These are phyloP conservation scores for Leucocoprinus birnbaumii DNA, from an alignment of 768 basidiomycete species.

Conservation along the genomic window DNA sequence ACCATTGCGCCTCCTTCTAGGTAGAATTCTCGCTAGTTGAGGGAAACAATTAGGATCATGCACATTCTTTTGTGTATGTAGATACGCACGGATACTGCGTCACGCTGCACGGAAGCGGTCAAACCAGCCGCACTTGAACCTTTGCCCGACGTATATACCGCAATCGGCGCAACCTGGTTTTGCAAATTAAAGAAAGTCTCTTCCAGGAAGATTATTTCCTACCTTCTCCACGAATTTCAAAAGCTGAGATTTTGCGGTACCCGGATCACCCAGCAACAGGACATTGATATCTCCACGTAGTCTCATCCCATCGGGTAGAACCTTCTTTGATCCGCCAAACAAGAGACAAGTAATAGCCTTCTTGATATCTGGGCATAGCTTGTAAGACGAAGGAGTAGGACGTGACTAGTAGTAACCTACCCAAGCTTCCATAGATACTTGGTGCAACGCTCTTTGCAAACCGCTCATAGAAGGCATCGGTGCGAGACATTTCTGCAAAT, in stretches of 20 bases:
- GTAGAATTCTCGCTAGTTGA: conserved; percentile 90
- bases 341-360: conserved; percentile 96
- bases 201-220: not conserved
- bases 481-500: conserved; percentile 86
- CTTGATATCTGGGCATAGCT: conserved; percentile 82
- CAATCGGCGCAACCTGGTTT: conserved; percentile 87
- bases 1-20: conserved; percentile 99
- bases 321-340: conserved; percentile 96
- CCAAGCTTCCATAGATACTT: conserved; percentile 93
- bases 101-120: conserved; percentile 95
- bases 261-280: conserved; percentile 92
- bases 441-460: conserved; percentile 95
- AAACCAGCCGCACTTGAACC: conserved; percentile 98
- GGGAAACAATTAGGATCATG: conserved; percentile 5
- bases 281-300: conserved; percentile 98
- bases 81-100: conserved; percentile 79
- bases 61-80: not conserved
- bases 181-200: not conserved
- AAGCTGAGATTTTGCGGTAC: conserved; percentile 96
- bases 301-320: conserved; percentile 96
- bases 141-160: conserved; percentile 98
- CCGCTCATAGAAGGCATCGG: conserved; percentile 87
- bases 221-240: conserved; percentile 99
- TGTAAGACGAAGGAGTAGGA: conserved; percentile 7
- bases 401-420: conserved; percentile 36